Conservation (phyloP, 176 grass and related monocot genomes). For the Elymus sibiricus region DNA sequence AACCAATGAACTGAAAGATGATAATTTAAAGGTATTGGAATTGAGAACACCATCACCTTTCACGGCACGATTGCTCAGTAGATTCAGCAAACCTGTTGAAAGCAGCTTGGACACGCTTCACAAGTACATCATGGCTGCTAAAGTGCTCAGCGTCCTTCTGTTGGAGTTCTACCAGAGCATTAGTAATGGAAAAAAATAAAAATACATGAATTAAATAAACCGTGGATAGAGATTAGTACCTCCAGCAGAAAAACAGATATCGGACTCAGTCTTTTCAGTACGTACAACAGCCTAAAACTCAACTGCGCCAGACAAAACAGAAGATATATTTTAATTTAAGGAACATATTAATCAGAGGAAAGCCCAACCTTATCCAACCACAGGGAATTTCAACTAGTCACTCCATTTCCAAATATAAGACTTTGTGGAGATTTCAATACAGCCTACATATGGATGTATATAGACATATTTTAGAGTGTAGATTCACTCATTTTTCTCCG, state of each 20-base stretch:
- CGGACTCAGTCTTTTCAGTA: conserved; percentile 75
- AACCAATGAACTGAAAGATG: conserved; percentile 26
- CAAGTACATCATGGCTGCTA: conserved; percentile 80
- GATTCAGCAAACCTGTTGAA: conserved; percentile 82
- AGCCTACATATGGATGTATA: no score
- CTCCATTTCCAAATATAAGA: no score
- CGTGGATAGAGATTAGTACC: conserved; percentile 50
- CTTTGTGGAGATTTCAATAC: no score
- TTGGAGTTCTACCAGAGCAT: conserved; percentile 33
- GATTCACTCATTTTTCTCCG: no score
- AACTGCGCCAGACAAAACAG: conserved; percentile 53
- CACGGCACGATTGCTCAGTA: conserved; percentile 73
- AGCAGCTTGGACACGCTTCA: conserved; percentile 67
- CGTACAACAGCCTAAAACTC: conserved; percentile 85
- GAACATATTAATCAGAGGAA: conserved; percentile 10
- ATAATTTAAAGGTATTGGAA: conserved; percentile 23
- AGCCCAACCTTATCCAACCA: not conserved
- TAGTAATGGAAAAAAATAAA: conserved; percentile 22
- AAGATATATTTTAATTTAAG: conserved; percentile 4
- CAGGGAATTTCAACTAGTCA: not conserved
- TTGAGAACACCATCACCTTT: conserved; percentile 49
- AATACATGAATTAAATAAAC: conserved; percentile 6
- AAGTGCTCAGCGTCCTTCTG: conserved; percentile 89
- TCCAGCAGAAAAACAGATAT: conserved; percentile 75
- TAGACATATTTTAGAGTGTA: no score